phyloP scores from a whole-genome alignment of 331 rosid species.

The Stylosanthes scabra region DNA sequence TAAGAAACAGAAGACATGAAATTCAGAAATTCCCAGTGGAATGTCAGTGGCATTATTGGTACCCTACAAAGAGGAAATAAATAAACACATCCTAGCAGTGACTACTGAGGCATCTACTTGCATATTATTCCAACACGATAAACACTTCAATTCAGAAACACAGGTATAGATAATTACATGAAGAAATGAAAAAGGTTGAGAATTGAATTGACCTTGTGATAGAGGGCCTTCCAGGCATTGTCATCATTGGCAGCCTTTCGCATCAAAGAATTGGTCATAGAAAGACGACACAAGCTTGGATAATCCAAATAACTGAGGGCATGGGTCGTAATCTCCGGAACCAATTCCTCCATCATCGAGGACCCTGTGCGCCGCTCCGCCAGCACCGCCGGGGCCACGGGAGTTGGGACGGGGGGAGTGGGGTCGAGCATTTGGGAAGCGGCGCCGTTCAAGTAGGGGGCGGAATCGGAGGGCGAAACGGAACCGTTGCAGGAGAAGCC shows the following conservation, averaged over 20 bases:
- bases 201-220: slow-evolving; percentile 77
- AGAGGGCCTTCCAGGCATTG: slow-evolving; percentile 97
- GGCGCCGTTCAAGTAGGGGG: slow-evolving; percentile 74
- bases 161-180: background rate
- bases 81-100: background rate
- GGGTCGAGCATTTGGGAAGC: slow-evolving; percentile 53
- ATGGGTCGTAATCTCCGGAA: slow-evolving; percentile 98
- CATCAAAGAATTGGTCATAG: slow-evolving; percentile 97
- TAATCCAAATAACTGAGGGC: slow-evolving; percentile 98
- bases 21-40: background rate
- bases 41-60: slow-evolving; percentile 2
- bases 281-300: slow-evolving; percentile 91
- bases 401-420: slow-evolving; percentile 11
- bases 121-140: background rate
- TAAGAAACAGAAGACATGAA: background rate
- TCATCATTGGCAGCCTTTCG: slow-evolving; percentile 97
- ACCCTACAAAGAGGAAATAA: background rate
- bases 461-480: slow-evolving; percentile 42
- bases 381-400: slow-evolving; percentile 37
- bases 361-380: slow-evolving; percentile 73
- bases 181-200: background rate
- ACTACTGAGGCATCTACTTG: background rate
- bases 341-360: slow-evolving; percentile 99
- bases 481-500: slow-evolving; percentile 47
- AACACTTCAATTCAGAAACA: background rate